Base-by-base conservation (phyloP, 129 eudicot genomes). In the Flaveria bidentis region DNA sequence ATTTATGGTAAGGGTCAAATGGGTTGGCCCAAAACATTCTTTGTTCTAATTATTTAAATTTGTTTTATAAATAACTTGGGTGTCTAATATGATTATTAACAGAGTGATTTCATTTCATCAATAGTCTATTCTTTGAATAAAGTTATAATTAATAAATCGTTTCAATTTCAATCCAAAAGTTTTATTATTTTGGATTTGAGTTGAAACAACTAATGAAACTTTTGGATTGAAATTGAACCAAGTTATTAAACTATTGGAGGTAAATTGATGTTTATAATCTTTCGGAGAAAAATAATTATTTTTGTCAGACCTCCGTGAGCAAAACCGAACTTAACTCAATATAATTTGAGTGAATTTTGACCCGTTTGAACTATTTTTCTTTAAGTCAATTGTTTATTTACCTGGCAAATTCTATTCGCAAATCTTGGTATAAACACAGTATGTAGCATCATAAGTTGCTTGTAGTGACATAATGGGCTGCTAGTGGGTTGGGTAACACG, bases 351-450 rank as follows among this genome's bases (percentile, higher is more conserved):
- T 20, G 72, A 67, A 11, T n/a, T 36, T 65, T 44, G 18, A 44
- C 18, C 55, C 9, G 0, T 11, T 1, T 57, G 11, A 62, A 42
- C 45, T 18, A 15, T 62, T 30, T 26, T 26, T 26, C 26, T 2
- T 26, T 26, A 26, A 62, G 18, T n/a, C 28, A 26, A 30, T 62
- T 62, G 10, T 26, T 62, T 62, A 58, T 22, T 56, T 17, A 26
- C 30, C 2, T 2, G 30, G 78, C 96, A 93, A 82, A 90, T 90
- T 51, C 76, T 93, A 60, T 90, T 96, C 75, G 98, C 98, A 23
- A 76, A 90, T 79, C 97, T 97, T n/a, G 97, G 90, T 82, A 82
- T 93, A 83, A 72, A 76, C 53, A 82, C 86, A 44, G 97, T 93
- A 90, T 76, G 91, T 87, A 36, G 51, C 46, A 11, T 56, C 61